phyloP scores from a whole-genome alignment of 441 rosid genomes.

The Lepidium campestre region DNA sequence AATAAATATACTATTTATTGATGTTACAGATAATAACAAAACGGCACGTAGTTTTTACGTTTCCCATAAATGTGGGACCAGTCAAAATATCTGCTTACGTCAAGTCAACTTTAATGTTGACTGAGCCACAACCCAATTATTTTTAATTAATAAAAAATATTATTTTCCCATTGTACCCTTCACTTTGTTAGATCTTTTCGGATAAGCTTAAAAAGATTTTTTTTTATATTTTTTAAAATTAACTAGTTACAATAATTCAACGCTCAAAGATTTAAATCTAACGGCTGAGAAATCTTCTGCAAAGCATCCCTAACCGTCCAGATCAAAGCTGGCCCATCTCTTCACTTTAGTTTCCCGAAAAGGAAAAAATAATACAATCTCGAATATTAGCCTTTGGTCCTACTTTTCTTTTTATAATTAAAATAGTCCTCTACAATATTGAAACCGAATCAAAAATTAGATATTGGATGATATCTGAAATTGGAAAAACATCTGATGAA shows the following conservation, averaged over 20 bases:
- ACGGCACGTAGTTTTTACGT: too few relatives aligned
- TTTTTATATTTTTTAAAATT: background rate
- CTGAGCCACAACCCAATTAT: background rate
- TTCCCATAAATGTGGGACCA: too few relatives aligned
- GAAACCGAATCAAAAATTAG: too few relatives aligned
- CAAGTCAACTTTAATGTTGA: too few relatives aligned
- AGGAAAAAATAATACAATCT: constrained; percentile 23
- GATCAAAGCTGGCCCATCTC: constrained; percentile 24
- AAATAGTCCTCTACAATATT: too few relatives aligned
- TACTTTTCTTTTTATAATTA: too few relatives aligned
- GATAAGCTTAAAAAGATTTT: constrained; percentile 7
- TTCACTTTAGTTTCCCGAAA: constrained; percentile 22
- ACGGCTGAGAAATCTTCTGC: constrained; percentile 21
- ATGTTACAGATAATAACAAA: too few relatives aligned
- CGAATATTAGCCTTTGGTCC: background rate
- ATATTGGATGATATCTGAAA: too few relatives aligned
- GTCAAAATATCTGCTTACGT: too few relatives aligned
- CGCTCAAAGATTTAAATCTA: constrained; percentile 18
- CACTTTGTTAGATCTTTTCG: constrained; percentile 11
- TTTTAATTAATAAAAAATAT: background rate
- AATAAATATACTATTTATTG: too few relatives aligned
- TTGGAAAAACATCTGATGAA: too few relatives aligned
- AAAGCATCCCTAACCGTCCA: constrained; percentile 32
- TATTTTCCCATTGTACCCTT: constrained; percentile 21
- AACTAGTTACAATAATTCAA: background rate